These are phyloP conservation scores for Beauveria sp. DNA, from an alignment of 2,329 filamentous ascomycete species.

Conservation along the genomic window DNA sequence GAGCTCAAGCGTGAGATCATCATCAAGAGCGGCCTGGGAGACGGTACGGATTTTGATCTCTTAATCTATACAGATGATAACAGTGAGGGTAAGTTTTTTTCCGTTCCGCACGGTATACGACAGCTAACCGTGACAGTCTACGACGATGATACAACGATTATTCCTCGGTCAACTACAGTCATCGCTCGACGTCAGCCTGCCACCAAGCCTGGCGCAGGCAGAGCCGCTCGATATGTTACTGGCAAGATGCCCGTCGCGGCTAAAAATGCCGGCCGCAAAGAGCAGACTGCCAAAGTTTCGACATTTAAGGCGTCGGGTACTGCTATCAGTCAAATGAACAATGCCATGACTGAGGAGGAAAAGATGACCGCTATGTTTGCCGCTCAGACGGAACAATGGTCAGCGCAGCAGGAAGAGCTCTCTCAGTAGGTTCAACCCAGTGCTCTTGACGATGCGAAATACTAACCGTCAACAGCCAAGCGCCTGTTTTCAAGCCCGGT, in stretches of 20 bases:
- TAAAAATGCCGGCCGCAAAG: conserved; percentile 67
- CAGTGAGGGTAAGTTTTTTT: conserved; percentile 65
- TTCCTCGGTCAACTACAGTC: conserved; percentile 89
- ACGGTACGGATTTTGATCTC: conserved; percentile 93
- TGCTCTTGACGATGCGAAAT: background rate
- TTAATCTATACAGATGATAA: conserved; percentile 90
- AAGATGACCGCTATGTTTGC: conserved; percentile 89
- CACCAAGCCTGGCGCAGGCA: conserved; percentile 74
- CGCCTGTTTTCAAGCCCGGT: conserved; percentile 52
- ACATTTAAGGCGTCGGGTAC: conserved; percentile 48
- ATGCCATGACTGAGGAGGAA: conserved; percentile 85
- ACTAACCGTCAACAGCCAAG: conserved; percentile 45
- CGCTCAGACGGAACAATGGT: conserved; percentile 85
- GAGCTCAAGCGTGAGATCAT: conserved; percentile 99
- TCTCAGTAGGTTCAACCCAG: conserved; percentile 53
- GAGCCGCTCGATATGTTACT: conserved; percentile 89
- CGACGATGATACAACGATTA: conserved; percentile 95
- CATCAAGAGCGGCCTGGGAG: conserved; percentile 82
- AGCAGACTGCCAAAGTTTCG: conserved; percentile 51
- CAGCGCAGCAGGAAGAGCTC: conserved; percentile 87
- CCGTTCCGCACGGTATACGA: background rate
- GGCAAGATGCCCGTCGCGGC: conserved; percentile 90
- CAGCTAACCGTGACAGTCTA: conserved; percentile 59
- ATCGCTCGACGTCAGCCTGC: conserved; percentile 83
- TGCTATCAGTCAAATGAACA: conserved; percentile 60